Percentiles rank a stretch among this genome's conserved stretches.
Conservation (phyloP, 2,329 filamentous ascomycete genomes). For the Beauveria pseudobassiana region DNA sequence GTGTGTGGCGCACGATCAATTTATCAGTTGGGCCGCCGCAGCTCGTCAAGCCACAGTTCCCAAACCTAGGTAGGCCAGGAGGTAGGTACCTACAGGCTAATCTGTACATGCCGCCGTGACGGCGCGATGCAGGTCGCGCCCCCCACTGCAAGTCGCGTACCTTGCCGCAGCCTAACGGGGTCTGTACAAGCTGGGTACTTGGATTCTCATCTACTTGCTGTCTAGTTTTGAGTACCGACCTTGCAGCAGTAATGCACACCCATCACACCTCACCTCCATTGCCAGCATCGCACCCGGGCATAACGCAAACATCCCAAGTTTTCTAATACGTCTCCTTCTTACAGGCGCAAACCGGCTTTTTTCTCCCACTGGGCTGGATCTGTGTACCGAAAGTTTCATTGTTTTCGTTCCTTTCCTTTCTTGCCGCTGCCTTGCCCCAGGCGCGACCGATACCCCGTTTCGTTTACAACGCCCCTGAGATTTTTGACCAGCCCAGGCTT, state of each 20-base stretch:
- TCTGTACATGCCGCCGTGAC: neutral
- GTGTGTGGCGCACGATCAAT: neutral
- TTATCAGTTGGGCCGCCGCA: neutral
- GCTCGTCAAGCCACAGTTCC: neutral
- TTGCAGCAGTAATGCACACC: neutral
- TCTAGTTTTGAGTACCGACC: neutral
- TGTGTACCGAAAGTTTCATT: neutral
- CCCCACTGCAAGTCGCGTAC: conserved; percentile 11
- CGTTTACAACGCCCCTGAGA: conserved; percentile 11
- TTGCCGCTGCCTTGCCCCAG: neutral
- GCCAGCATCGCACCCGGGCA: conserved; percentile 3
- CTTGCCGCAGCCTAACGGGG: conserved; percentile 9
- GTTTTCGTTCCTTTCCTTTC: neutral
- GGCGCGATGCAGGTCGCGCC: neutral
- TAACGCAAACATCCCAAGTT: neutral
- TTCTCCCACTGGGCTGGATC: neutral
- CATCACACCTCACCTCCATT: conserved; percentile 7
- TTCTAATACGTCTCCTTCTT: neutral
- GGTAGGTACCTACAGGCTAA: neutral
- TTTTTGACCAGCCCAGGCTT: conserved; percentile 1
- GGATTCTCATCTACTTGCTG: neutral
- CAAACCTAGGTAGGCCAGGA: neutral
- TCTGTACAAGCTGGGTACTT: neutral
- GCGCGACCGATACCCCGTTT: conserved; percentile 8
- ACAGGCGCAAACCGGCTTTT: neutral